These are phyloP conservation scores for Fusarium sarcochroum DNA, from an alignment of 2,329 filamentous ascomycete species.

Conservation along the genomic window DNA sequence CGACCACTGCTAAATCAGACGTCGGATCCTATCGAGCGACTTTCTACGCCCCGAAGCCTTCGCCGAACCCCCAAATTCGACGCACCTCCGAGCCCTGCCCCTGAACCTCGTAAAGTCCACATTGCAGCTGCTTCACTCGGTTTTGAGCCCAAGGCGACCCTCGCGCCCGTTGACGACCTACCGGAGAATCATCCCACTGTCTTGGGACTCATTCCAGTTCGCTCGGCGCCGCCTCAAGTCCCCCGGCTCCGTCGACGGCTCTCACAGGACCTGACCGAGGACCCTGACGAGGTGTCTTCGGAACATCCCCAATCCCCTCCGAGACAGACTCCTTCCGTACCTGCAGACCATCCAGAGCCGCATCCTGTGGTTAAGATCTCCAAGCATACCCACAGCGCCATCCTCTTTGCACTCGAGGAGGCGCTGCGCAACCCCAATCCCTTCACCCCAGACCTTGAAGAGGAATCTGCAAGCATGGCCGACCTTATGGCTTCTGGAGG, in stretches of 20 bases:
- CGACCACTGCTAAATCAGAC: slow-evolving; percentile 46
- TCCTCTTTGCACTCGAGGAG: slow-evolving; percentile 93
- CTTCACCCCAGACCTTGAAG: slow-evolving; percentile 86
- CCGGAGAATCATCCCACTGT: slow-evolving; percentile 47
- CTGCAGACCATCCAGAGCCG: slow-evolving; percentile 55
- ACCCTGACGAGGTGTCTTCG: slow-evolving; percentile 58
- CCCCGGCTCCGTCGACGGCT: slow-evolving; percentile 53
- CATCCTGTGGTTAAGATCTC: slow-evolving; percentile 77
- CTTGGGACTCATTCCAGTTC: slow-evolving; percentile 53
- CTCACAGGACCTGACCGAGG: slow-evolving; percentile 65
- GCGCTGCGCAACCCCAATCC: slow-evolving; percentile 84
- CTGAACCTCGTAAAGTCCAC: slow-evolving; percentile 59
- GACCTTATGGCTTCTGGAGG: slow-evolving; percentile 76
- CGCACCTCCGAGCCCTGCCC: slow-evolving; percentile 57
- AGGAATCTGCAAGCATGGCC: slow-evolving; percentile 94
- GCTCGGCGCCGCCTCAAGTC: slow-evolving; percentile 56
- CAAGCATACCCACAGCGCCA: slow-evolving; percentile 86
- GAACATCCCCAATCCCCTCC: slow-evolving; percentile 48
- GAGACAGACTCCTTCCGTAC: slow-evolving; percentile 48
- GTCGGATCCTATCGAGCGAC: slow-evolving; percentile 58
- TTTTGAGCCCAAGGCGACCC: slow-evolving; percentile 59
- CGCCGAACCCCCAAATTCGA: slow-evolving; percentile 68
- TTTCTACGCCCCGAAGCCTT: slow-evolving; percentile 62
- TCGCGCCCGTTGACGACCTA: slow-evolving; percentile 39
- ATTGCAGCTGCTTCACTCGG: slow-evolving; percentile 64